These are phyloP conservation scores for Darksidea phi DNA, from an alignment of 495 filamentous ascomycete species.

Conservation along the genomic window DNA sequence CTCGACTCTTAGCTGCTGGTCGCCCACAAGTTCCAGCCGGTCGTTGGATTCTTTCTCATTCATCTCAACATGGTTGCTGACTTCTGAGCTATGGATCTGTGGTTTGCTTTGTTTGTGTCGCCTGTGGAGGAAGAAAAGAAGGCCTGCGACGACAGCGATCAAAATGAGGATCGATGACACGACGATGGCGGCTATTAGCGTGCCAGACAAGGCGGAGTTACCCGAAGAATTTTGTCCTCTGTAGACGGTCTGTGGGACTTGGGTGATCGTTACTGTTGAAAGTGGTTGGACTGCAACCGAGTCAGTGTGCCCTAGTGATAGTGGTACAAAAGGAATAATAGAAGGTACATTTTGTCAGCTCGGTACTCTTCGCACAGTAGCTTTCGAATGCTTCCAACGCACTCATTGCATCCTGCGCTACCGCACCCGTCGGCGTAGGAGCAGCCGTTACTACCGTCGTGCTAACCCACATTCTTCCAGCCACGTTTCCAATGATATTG, in stretches of 20 bases:
- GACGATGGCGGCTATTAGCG: neutral
- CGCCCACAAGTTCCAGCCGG: too few relatives aligned
- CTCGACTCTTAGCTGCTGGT: too few relatives aligned
- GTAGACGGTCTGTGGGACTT: neutral
- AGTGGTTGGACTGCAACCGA: neutral
- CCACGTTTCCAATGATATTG: too few relatives aligned
- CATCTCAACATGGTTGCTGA: too few relatives aligned
- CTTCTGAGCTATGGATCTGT: too few relatives aligned
- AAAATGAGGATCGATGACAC: neutral
- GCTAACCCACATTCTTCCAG: neutral
- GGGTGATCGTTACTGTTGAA: slow-evolving; percentile 3
- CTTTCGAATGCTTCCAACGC: slow-evolving; percentile 6
- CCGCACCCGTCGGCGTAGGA: neutral
- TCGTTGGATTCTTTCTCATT: too few relatives aligned
- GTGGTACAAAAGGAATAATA: neutral
- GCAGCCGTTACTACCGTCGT: neutral
- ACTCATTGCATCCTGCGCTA: neutral
- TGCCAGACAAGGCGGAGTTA: neutral
- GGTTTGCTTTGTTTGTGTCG: neutral
- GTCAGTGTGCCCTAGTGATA: neutral
- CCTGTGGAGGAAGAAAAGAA: slow-evolving; percentile 1
- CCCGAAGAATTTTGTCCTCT: neutral
- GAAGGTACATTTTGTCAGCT: slow-evolving; percentile 1
- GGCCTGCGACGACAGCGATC: neutral
- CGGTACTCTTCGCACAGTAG: slow-evolving; percentile 5